phyloP scores from a whole-genome alignment of 129 eudicot species.

The Lactuca sativa region DNA sequence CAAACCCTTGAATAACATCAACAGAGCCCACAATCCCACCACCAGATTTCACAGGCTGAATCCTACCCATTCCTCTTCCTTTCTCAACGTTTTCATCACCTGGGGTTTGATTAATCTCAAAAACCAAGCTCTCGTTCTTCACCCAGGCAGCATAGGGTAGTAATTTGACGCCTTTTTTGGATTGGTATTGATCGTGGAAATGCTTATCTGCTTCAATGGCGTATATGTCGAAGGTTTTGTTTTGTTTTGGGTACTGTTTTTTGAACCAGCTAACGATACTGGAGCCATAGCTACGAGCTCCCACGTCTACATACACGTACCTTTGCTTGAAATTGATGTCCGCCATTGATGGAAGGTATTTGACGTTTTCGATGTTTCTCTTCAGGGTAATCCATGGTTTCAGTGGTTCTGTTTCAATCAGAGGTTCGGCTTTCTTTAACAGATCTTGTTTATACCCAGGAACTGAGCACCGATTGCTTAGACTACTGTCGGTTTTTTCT shows the following conservation, averaged over 20 bases:
- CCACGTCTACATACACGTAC: constrained; percentile 84
- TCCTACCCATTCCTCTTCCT: constrained; percentile 97
- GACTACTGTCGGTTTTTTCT: constrained; percentile 7
- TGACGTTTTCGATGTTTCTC: constrained; percentile 62
- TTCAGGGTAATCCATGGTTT: constrained; percentile 94
- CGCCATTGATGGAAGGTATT: constrained; percentile 73
- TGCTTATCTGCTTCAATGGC: constrained; percentile 84
- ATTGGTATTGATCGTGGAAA: constrained; percentile 57
- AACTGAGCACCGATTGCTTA: constrained; percentile 39
- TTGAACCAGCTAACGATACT: constrained; percentile 95
- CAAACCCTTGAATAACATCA: constrained; percentile 83
- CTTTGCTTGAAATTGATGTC: constrained; percentile 70
- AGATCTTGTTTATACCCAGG: constrained; percentile 63
- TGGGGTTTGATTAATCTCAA: constrained; percentile 77
- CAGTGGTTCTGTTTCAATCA: constrained; percentile 70
- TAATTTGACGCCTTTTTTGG: constrained; percentile 70
- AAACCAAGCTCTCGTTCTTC: constrained; percentile 72
- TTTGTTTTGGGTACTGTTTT: constrained; percentile 90
- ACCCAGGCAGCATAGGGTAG: constrained; percentile 96
- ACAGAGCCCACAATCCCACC: constrained; percentile 50
- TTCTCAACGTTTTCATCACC: constrained; percentile 54
- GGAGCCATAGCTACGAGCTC: constrained; percentile 91
- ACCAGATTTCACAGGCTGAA: constrained; percentile 61
- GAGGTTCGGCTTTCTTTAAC: constrained; percentile 62
- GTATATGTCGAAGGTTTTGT: constrained; percentile 74